Evolutionary conservation across 2,329 filamentous ascomycete species (phyloP).

Genomic region (Corinectria fuckeliana): DNA sequence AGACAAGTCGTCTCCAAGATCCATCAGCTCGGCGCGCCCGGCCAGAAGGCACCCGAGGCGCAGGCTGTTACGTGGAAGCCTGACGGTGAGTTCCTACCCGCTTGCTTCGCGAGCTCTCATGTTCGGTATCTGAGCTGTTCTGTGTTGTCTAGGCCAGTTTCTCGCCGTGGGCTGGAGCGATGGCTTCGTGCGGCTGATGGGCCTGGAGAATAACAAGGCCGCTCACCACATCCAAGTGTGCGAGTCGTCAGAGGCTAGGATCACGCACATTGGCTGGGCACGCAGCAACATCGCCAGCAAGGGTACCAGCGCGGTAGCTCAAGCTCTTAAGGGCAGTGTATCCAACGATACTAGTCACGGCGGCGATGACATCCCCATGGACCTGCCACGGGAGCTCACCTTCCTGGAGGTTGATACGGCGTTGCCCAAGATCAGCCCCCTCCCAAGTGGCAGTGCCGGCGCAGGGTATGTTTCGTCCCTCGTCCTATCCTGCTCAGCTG

Average conservation of each 20-base stretch:
- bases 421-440: slow-evolving; percentile 76
- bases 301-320: slow-evolving; percentile 19
- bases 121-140: neutral
- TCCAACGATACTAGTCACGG: slow-evolving; percentile 7
- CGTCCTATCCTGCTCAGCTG: neutral
- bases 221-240: slow-evolving; percentile 72
- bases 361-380: slow-evolving; percentile 39
- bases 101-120: neutral
- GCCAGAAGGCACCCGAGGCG: slow-evolving; percentile 50
- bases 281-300: slow-evolving; percentile 50
- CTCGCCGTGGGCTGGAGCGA: slow-evolving; percentile 87
- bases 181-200: slow-evolving; percentile 77
- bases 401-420: slow-evolving; percentile 78
- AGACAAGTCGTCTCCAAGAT: slow-evolving; percentile 69
- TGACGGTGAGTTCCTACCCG: slow-evolving; percentile 62
- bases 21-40: slow-evolving; percentile 51
- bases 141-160: slow-evolving; percentile 63
- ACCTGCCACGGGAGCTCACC: slow-evolving; percentile 76
- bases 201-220: slow-evolving; percentile 80
- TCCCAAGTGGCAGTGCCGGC: slow-evolving; percentile 67
- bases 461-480: slow-evolving; percentile 55
- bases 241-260: slow-evolving; percentile 49
- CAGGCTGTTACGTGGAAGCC: slow-evolving; percentile 68
- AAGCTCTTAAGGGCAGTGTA: slow-evolving; percentile 23
- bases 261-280: slow-evolving; percentile 62